Conservation (phyloP, 257 asterid genomes). For the Lavandula angustifolia region DNA sequence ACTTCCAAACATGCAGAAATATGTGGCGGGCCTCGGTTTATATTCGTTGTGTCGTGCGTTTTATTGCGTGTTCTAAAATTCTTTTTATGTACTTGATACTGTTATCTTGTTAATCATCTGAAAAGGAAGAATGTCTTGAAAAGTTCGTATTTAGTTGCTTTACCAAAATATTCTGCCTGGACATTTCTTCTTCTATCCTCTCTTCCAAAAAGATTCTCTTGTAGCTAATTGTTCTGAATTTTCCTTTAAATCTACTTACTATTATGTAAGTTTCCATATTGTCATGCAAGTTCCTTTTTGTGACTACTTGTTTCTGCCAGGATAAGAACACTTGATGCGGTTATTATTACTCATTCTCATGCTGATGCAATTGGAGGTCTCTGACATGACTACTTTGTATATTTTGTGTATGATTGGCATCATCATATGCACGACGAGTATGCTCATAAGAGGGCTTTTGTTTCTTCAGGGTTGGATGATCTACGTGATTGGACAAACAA, state of each 20-base stretch:
- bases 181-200: neutral
- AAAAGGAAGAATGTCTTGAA: slow-evolving; percentile 1
- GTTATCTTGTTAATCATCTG: neutral
- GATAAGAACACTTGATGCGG: slow-evolving; percentile 95
- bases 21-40: neutral
- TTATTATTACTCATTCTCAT: slow-evolving; percentile 97
- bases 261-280: slow-evolving; percentile 27
- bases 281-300: slow-evolving; percentile 40
- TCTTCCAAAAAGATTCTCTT: neutral
- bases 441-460: slow-evolving; percentile 11
- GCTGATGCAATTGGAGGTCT: slow-evolving; percentile 99
- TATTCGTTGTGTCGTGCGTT: neutral
- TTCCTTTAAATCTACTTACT: neutral
- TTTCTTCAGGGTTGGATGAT: slow-evolving; percentile 85
- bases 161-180: neutral
- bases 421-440: slow-evolving; percentile 14
- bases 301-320: slow-evolving; percentile 75
- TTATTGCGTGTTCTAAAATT: neutral
- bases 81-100: neutral
- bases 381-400: slow-evolving; percentile 45
- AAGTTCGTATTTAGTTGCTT: neutral
- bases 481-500: slow-evolving; percentile 99
- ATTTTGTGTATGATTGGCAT: slow-evolving; percentile 36
- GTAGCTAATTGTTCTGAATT: slow-evolving; percentile 8
- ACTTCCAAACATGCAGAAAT: slow-evolving; percentile 9